Evolutionary conservation across 2,329 filamentous ascomycete species (phyloP).

Genomic region (Emmonsiellopsis sp.): DNA sequence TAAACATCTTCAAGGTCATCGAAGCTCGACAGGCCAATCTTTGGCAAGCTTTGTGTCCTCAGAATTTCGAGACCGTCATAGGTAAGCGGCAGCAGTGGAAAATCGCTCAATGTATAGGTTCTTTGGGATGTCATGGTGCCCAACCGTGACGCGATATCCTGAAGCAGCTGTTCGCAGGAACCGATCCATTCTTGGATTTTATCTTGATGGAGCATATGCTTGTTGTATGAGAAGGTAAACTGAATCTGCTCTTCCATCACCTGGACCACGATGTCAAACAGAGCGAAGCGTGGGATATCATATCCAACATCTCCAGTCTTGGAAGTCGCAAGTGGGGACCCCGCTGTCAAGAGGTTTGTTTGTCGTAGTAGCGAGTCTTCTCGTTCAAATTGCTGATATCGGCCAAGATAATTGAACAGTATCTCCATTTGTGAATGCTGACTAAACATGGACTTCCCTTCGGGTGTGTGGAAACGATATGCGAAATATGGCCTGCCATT

Average conservation of each 20-base stretch:
- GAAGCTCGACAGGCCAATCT: slow-evolving; percentile 23
- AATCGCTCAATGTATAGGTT: slow-evolving; percentile 34
- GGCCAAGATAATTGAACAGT: slow-evolving; percentile 34
- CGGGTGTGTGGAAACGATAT: slow-evolving; percentile 21
- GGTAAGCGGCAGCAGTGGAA: slow-evolving; percentile 34
- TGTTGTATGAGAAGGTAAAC: slow-evolving; percentile 45
- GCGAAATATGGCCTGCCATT: slow-evolving; percentile 33
- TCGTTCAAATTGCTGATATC: slow-evolving; percentile 36
- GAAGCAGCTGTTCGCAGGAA: slow-evolving; percentile 27
- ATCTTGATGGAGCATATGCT: slow-evolving; percentile 38
- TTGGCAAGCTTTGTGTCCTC: slow-evolving; percentile 25
- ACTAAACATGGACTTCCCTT: slow-evolving; percentile 21
- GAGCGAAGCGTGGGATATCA: slow-evolving; percentile 37
- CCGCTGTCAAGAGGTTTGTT: slow-evolving; percentile 29
- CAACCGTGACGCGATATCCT: slow-evolving; percentile 18
- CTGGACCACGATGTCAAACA: slow-evolving; percentile 46
- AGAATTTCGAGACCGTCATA: slow-evolving; percentile 33
- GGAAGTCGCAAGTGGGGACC: slow-evolving; percentile 34
- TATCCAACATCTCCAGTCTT: slow-evolving; percentile 38
- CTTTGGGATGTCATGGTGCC: slow-evolving; percentile 11
- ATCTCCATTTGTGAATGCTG: slow-evolving; percentile 37
- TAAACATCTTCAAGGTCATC: slow-evolving; percentile 26
- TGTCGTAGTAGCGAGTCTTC: slow-evolving; percentile 36
- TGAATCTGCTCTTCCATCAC: slow-evolving; percentile 38
- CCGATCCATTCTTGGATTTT: slow-evolving; percentile 37